Percentiles rank a stretch among this genome's conserved stretches.
Conservation (phyloP, 2,329 filamentous ascomycete genomes). For the Colletotrichum destructivum region DNA sequence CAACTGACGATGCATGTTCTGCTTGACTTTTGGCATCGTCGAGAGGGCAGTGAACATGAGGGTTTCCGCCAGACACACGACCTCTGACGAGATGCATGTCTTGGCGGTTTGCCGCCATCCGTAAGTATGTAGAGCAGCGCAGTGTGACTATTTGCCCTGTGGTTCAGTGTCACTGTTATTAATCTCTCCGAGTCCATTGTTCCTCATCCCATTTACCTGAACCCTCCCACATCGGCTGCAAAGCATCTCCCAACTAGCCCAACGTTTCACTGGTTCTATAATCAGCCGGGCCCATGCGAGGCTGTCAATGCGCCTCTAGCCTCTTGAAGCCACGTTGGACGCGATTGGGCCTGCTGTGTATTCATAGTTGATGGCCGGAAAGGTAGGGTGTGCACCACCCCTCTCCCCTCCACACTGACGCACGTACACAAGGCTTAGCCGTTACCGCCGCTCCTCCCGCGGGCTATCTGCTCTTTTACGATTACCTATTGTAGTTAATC, state of each 20-base stretch:
- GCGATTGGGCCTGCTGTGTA: background rate
- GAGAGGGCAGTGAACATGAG: slow-evolving; percentile 7
- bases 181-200: background rate
- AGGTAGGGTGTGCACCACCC: background rate
- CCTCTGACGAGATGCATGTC: slow-evolving; percentile 7
- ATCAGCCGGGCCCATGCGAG: slow-evolving; percentile 16
- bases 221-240: background rate
- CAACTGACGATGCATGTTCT: slow-evolving; percentile 10
- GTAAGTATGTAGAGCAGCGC: background rate
- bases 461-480: background rate
- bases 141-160: too few relatives aligned
- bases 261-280: slow-evolving; percentile 36
- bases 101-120: slow-evolving; percentile 21
- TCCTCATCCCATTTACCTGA: slow-evolving; percentile 15
- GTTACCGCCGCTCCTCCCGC: background rate
- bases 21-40: slow-evolving; percentile 1
- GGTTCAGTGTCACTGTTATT: background rate
- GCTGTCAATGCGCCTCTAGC: slow-evolving; percentile 9
- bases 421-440: slow-evolving; percentile 10
- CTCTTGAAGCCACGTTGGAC: slow-evolving; percentile 8
- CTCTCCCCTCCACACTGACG: slow-evolving; percentile 18
- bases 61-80: slow-evolving; percentile 37
- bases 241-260: background rate
- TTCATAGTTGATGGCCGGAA: too few relatives aligned
- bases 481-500: too few relatives aligned